Evolutionary conservation across 2,329 filamentous ascomycete species (phyloP).

Genomic region (Aspergillus pseudoviridinutans): DNA sequence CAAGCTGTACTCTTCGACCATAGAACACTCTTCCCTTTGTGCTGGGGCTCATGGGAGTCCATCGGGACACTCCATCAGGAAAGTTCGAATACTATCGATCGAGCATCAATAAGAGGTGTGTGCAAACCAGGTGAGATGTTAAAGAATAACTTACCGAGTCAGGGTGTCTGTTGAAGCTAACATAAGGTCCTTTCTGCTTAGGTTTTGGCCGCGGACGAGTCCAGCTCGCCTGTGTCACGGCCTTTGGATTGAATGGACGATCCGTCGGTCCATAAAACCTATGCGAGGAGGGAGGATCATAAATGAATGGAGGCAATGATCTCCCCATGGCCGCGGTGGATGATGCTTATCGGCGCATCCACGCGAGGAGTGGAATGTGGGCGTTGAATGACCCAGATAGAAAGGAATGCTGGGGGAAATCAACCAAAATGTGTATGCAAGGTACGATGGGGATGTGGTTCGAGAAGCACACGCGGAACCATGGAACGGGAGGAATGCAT

Average conservation of each 20-base stretch:
- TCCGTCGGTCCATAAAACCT: conserved; percentile 50
- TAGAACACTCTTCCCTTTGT: conserved; percentile 69
- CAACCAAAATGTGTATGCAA: conserved; percentile 13
- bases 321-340: conserved; percentile 45
- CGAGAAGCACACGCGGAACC: conserved; percentile 4
- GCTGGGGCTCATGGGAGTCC: conserved; percentile 63
- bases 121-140: neutral
- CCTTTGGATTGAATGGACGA: conserved; percentile 77
- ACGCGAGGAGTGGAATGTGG: conserved; percentile 32
- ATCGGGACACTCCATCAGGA: conserved; percentile 57
- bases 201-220: conserved; percentile 56
- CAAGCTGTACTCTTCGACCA: conserved; percentile 65
- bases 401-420: conserved; percentile 19
- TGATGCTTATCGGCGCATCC: conserved; percentile 24
- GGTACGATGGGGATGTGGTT: neutral
- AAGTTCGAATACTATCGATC: conserved; percentile 48
- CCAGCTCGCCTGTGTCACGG: conserved; percentile 75
- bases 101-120: conserved; percentile 1
- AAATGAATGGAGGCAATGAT: conserved; percentile 67
- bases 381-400: conserved; percentile 13
- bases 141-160: conserved; percentile 57
- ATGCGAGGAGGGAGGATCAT: conserved; percentile 56
- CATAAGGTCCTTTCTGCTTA: conserved; percentile 68
- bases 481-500: conserved; percentile 2
- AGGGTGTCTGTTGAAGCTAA: conserved; percentile 81